phyloP scores from a whole-genome alignment of 2,329 filamentous ascomycete genomes.

The Calonectria leucothoes region DNA sequence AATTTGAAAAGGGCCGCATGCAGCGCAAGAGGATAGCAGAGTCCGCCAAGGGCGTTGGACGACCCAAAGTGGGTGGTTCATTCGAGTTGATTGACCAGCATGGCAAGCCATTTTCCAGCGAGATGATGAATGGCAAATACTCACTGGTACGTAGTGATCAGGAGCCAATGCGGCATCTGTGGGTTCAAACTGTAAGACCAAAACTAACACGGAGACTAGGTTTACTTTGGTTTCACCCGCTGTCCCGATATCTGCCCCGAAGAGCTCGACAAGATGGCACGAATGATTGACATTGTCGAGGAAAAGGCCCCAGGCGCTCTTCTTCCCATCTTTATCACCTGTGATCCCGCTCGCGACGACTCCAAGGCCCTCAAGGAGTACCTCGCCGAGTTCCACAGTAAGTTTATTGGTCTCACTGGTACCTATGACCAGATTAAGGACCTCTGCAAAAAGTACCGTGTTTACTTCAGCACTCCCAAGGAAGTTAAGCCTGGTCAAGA shows the following conservation, averaged over 20 bases:
- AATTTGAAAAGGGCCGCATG: conserved; percentile 91
- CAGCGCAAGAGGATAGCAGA: conserved; percentile 90
- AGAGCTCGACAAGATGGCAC: conserved; percentile 99
- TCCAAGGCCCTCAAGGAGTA: conserved; percentile 88
- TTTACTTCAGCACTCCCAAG: conserved; percentile 95
- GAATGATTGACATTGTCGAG: conserved; percentile 83
- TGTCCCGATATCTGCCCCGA: conserved; percentile 99
- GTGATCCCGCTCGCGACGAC: conserved; percentile 92
- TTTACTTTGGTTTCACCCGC: conserved; percentile 98
- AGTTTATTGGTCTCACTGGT: conserved; percentile 89
- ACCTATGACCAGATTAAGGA: conserved; percentile 94
- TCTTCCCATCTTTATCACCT: conserved; percentile 91
- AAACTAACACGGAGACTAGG: conserved; percentile 58
- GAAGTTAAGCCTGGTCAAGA: conserved; percentile 93
- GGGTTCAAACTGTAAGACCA: not conserved
- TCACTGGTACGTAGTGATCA: conserved; percentile 68
- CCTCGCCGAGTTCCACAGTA: conserved; percentile 88
- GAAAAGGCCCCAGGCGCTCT: conserved; percentile 64
- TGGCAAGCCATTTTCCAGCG: conserved; percentile 80
- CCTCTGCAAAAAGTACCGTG: conserved; percentile 94
- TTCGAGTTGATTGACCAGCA: conserved; percentile 88
- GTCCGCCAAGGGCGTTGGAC: conserved; percentile 91
- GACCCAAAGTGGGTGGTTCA: conserved; percentile 90
- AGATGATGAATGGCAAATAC: conserved; percentile 89
- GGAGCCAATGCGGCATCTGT: not conserved